Base-by-base conservation (phyloP, 2,329 filamentous ascomycete species). In the Monosporascus cannonballus region DNA sequence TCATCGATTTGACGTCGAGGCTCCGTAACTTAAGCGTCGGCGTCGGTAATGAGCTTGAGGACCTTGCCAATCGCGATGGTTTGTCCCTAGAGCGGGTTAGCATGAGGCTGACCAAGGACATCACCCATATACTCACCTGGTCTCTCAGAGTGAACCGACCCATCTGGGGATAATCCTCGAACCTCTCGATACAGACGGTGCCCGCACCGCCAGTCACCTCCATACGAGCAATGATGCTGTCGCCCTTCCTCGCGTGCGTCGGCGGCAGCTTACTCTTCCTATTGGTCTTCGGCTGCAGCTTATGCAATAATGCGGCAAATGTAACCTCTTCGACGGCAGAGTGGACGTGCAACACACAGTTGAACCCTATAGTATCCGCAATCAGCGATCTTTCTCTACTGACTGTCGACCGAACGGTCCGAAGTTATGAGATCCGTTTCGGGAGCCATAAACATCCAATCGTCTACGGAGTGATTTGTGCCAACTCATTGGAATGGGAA, bases 11-110 rank as follows among this genome's bases (percentile, higher is more conserved):
- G 18, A 36, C 24, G 14, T 53, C 47, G 53, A 22, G 17, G 22
- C 27, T 51, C 48, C 46, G 51, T 53, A 24, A 42, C 57, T 55
- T 61, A 65, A 48, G 61, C 59, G 50, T 64, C 47, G 0, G 71
- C 69, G 18, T 74, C 70, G 7, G 67, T 74, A 63, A 84, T 78
- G 58, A 99, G 81, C 80, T 92, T 96, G 55, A 90, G 96, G 71
- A 99, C 95, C 83, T 99, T 99, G 67, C 94, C 94, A 75, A 99
- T 99, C 52, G 94, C 94, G 76, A 99, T 96, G 0, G 94, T 99
- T 88, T 97, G 93, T 64, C 94, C 94, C 86, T 97, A 67, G 51
- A 68, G 49, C 58, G 51, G 22, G 36, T 63, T 49, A 68, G 68
- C 61, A 69, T 27, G 17, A 44, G 14, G 14, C 17, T 7, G 22